Evolutionary conservation across 177 flowering plant genomes (phyloP).

Genomic region (Vitis hybrid): DNA sequence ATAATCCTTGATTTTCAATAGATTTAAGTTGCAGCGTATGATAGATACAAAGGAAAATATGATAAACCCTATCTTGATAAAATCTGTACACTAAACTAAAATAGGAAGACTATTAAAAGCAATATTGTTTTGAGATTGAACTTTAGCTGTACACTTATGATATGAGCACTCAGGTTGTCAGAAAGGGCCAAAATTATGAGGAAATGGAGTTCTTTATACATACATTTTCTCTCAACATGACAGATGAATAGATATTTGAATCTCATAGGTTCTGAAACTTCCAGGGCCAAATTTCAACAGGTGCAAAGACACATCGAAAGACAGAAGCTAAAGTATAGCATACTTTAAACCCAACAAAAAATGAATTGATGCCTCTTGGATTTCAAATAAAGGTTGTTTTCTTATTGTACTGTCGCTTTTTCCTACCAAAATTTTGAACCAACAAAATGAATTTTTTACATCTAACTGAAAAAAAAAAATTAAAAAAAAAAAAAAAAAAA

Average conservation of each 20-base stretch:
- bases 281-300: not conserved
- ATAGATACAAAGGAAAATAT: not conserved
- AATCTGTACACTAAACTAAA: no score
- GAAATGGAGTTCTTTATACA: not conserved
- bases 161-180: not conserved
- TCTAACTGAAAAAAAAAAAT: no score
- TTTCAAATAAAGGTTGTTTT: no score
- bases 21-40: not conserved
- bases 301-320: not conserved
- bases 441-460: not conserved
- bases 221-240: not conserved
- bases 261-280: not conserved
- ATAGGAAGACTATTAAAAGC: no score
- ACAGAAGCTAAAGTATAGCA: not conserved
- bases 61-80: no score
- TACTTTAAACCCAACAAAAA: not conserved
- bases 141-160: not conserved
- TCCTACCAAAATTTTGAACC: no score
- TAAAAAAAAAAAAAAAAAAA: no score
- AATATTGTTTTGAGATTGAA: not conserved
- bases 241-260: not conserved
- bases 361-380: not conserved
- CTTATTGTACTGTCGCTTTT: no score
- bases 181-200: not conserved
- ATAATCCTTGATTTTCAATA: not conserved